phyloP scores from a whole-genome alignment of 2,329 filamentous ascomycete species.

The Cordyceps sp. region DNA sequence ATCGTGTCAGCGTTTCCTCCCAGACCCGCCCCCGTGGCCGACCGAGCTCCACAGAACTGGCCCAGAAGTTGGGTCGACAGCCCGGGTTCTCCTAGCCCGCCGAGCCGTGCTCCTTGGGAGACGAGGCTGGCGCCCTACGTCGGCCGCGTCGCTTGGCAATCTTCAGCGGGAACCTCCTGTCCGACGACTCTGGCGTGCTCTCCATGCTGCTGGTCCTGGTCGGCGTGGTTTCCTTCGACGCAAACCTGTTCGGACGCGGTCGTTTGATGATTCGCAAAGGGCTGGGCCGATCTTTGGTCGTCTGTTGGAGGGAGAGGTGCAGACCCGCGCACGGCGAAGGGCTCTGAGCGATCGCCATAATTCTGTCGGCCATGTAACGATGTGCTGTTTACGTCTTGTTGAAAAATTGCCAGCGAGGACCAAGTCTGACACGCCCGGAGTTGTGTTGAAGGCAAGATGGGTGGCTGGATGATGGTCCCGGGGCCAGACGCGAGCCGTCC shows the following conservation, averaged over 20 bases:
- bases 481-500: too few relatives aligned
- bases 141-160: constrained; percentile 4
- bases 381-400: background rate
- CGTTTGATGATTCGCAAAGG: constrained; percentile 35
- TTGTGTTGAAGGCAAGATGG: too few relatives aligned
- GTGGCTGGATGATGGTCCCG: too few relatives aligned
- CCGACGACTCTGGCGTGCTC: too few relatives aligned
- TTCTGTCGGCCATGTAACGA: too few relatives aligned
- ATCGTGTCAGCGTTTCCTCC: constrained; percentile 5
- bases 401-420: too few relatives aligned
- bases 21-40: constrained; percentile 2
- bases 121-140: background rate
- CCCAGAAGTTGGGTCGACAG: constrained; percentile 1
- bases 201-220: too few relatives aligned
- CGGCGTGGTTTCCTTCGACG: too few relatives aligned
- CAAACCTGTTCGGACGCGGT: too few relatives aligned
- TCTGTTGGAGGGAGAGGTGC: constrained; percentile 9
- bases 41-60: constrained; percentile 4
- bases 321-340: constrained; percentile 14
- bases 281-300: constrained; percentile 16
- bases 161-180: constrained; percentile 3
- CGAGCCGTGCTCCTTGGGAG: background rate
- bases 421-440: too few relatives aligned
- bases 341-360: constrained; percentile 9
- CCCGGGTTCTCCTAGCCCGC: background rate